Evolutionary conservation across 345 rosid species (phyloP).

Genomic region (thale cress (Arabidopsis thaliana)): TAIR10.1 NC_003070.9:10208501-10209000

Average conservation of each 20-base stretch:
- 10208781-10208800: neutral
- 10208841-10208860: slow-evolving; percentile 87
- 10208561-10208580: slow-evolving; percentile 1
- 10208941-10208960: slow-evolving; percentile 27
- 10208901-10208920: slow-evolving; percentile 98
- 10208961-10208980: neutral
- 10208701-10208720: slow-evolving; percentile 62
- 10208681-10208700: slow-evolving; percentile 46
- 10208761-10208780: slow-evolving; percentile 68
- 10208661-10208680: slow-evolving; percentile 54
- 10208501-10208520: slow-evolving; percentile 71
- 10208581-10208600: slow-evolving; percentile 61
- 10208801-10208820: slow-evolving; percentile 19
- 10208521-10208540: neutral
- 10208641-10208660: slow-evolving; percentile 83
- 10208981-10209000: neutral
- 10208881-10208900: slow-evolving; percentile 76
- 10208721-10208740: slow-evolving; percentile 88
- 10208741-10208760: slow-evolving; percentile 95
- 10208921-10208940: slow-evolving; percentile 83
- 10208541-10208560: neutral
- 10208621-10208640: slow-evolving; percentile 60
- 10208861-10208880: slow-evolving; percentile 84
- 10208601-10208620: slow-evolving; percentile 54
- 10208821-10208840: slow-evolving; percentile 35